Percentiles rank a stretch among this genome's conserved stretches.
Conservation (phyloP, 345 rosid genomes). For the Salix purpurea region DNA sequence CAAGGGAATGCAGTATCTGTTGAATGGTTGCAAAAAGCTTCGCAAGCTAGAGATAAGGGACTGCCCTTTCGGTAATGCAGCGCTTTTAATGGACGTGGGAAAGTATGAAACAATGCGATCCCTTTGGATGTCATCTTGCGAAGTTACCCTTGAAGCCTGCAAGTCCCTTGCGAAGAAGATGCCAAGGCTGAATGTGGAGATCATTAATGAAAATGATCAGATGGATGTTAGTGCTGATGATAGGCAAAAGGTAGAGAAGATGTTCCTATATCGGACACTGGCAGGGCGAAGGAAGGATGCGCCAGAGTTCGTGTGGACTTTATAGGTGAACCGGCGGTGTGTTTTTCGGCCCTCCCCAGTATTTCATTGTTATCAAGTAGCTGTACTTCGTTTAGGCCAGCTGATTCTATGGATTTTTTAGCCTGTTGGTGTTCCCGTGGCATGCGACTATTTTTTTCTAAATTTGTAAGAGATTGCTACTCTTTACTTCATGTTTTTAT, state of each 20-base stretch:
- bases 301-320: slow-evolving; percentile 62
- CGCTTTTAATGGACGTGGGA: slow-evolving; percentile 72
- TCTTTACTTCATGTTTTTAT: slow-evolving; percentile 21
- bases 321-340: slow-evolving; percentile 33
- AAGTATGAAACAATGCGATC: slow-evolving; percentile 99
- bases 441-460: slow-evolving; percentile 17
- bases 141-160: slow-evolving; percentile 90
- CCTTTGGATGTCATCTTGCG: slow-evolving; percentile 99
- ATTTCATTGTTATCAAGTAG: slow-evolving; percentile 18
- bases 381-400: slow-evolving; percentile 24
- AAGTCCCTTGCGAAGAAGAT: slow-evolving; percentile 57
- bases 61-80: slow-evolving; percentile 76
- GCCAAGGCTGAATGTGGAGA: slow-evolving; percentile 82
- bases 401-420: slow-evolving; percentile 23
- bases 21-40: slow-evolving; percentile 86
- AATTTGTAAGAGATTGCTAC: slow-evolving; percentile 21
- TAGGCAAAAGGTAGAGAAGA: slow-evolving; percentile 56
- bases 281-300: slow-evolving; percentile 77
- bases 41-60: slow-evolving; percentile 88
- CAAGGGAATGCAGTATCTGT: slow-evolving; percentile 76
- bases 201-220: slow-evolving; percentile 59
- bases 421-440: slow-evolving; percentile 24
- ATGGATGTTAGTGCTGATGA: slow-evolving; percentile 33
- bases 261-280: slow-evolving; percentile 81
- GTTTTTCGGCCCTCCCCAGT: not conserved